phyloP scores from a whole-genome alignment of 225 moss, liverwort and hornwort genomes.

The Asterella californica region DNA sequence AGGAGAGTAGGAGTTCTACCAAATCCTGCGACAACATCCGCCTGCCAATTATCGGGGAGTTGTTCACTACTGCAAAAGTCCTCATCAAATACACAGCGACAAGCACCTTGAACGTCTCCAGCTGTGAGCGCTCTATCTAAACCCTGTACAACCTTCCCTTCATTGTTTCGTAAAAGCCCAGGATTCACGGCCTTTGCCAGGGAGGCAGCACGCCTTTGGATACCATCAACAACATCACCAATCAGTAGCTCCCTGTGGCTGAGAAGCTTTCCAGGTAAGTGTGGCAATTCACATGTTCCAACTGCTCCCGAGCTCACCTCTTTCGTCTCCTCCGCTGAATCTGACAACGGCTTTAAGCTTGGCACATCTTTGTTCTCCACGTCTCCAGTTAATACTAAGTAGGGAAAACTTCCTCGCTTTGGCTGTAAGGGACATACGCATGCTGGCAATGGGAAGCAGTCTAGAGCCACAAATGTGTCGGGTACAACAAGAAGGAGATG shows the following conservation, averaged over 20 bases:
- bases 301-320: background rate
- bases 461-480: slow-evolving; percentile 84
- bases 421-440: slow-evolving; percentile 51
- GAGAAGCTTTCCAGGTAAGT: slow-evolving; percentile 28
- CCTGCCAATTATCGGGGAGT: slow-evolving; percentile 83
- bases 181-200: slow-evolving; percentile 79
- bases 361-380: slow-evolving; percentile 43
- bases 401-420: slow-evolving; percentile 32
- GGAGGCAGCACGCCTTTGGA: slow-evolving; percentile 66
- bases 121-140: slow-evolving; percentile 79
- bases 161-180: slow-evolving; percentile 75
- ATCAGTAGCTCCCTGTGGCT: slow-evolving; percentile 60
- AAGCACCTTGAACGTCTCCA: slow-evolving; percentile 89
- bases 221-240: slow-evolving; percentile 69
- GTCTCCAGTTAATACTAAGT: slow-evolving; percentile 37
- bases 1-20: slow-evolving; percentile 75
- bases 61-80: slow-evolving; percentile 81
- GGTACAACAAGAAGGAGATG: slow-evolving; percentile 77
- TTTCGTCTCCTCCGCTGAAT: slow-evolving; percentile 30
- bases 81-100: slow-evolving; percentile 80
- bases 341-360: slow-evolving; percentile 27
- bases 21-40: slow-evolving; percentile 58
- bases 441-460: slow-evolving; percentile 93
- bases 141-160: slow-evolving; percentile 89
- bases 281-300: slow-evolving; percentile 1